phyloP scores from a whole-genome alignment of 371 early-diverging fungal genomes.

The Rhizopus sp. region DNA sequence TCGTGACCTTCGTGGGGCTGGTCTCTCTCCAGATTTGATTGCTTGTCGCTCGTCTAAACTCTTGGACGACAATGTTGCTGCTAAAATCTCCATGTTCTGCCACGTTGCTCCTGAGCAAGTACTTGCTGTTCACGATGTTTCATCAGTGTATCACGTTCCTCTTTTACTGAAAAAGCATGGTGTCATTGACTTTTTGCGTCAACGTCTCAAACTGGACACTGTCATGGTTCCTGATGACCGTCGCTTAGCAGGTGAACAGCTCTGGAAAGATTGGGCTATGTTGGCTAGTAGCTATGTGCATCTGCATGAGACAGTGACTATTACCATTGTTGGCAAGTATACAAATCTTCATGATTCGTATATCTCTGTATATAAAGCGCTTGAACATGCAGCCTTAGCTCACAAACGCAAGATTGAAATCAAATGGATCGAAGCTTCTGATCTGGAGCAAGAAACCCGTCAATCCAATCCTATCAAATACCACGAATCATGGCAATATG shows the following conservation, averaged over 20 bases:
- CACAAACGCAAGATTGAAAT: conserved; percentile 84
- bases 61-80: conserved; percentile 78
- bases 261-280: conserved; percentile 85
- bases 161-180: conserved; percentile 86
- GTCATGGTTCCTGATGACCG: conserved; percentile 55
- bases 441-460: conserved; percentile 80
- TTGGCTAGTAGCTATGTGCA: conserved; percentile 81
- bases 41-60: conserved; percentile 91
- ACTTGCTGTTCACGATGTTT: conserved; percentile 94
- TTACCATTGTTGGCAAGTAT: conserved; percentile 98
- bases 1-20: conserved; percentile 94
- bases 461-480: conserved; percentile 83
- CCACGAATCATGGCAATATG: conserved; percentile 90
- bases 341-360: conserved; percentile 95
- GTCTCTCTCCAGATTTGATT: conserved; percentile 96
- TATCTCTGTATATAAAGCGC: conserved; percentile 94
- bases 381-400: conserved; percentile 91
- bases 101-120: conserved; percentile 91
- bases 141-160: conserved; percentile 97
- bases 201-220: conserved; percentile 76
- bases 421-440: conserved; percentile 94
- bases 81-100: conserved; percentile 98
- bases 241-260: conserved; percentile 57
- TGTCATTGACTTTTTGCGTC: conserved; percentile 77
- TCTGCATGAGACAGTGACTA: conserved; percentile 81